Base-by-base conservation (phyloP, 2,329 filamentous ascomycete species). In the Neofusicoccum sp. region DNA sequence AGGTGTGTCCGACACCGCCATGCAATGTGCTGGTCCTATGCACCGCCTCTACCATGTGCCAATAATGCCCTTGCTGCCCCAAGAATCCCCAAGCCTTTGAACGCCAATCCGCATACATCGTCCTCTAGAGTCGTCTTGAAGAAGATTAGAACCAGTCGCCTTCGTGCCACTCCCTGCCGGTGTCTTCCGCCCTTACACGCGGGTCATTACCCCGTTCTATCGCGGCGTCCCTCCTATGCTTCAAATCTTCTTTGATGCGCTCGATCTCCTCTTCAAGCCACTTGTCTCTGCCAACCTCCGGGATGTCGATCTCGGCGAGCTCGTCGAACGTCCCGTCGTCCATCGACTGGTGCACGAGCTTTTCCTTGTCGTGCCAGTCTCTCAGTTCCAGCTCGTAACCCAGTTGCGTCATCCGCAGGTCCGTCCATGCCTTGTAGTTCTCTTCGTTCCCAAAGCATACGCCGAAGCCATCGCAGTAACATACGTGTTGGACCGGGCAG, bases 381-480 rank as follows among this genome's bases (percentile, higher is more conserved):
- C 71, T 66, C 44, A 84, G 64, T 64, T 83, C 76, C 16, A 73
- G 65, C 60, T 80, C 74, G 9, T 77, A 71, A 50, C 80, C 75
- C 1, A 76, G 67, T 61, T 79, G 74, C 56, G 79, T 70, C 33
- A 75, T 78, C 49, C 78, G 76, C n/a, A 83, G 65, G 43, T 80
- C 77, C 31, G 81, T 78, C 69, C 80, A 87, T 9, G 77, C 71
- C 33, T 81, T 74, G 58, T 81, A 86, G 58, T 78, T 72, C 3
- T 79, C 73, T 36, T 81, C 76, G 3, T 78, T 79, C 9, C 81
- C 84, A 66, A 88, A 88, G 69, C 87, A 89, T 8, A 85, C 74
- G 1, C 87, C 87, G 56, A 83, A 89, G 5, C 84, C 85, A 64
- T 89, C 86, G 70, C 87, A 89, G 65, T 87, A 86, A 74, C 87